Base-by-base conservation (phyloP, 2,329 filamentous ascomycete genomes). In the Dothiorella sarmentorum region DNA sequence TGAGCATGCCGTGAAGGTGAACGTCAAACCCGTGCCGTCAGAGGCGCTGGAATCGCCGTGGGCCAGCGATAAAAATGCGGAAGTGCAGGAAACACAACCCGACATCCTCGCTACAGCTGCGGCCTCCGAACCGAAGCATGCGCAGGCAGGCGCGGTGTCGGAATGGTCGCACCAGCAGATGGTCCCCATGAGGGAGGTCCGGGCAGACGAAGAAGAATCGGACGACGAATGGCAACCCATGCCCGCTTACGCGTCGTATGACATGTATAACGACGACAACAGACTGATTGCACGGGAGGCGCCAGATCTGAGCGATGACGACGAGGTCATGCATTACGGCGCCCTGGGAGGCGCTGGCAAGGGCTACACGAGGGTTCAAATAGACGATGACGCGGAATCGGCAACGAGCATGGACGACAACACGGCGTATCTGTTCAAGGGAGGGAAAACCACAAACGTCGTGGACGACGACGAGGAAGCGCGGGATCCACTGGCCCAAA, bases 391-490 rank as follows among this genome's bases (percentile, higher is more conserved):
- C 73, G 92, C 87, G 13, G 85, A 96, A 71, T 97, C 92, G 26
- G 89, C 89, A 49, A 99, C 91, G 3, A 97, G 93, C 75, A 85
- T 99, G 85, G 94, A 99, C 70, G 94, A 99, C 60, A 93, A 97
- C 68, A 99, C 94, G 0, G 86, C 91, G 58, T 99, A 99, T 71
- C 81, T 99, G 3, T 99, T 99, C 79, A 75, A 80, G 76, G 67
- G 83, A 37, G 78, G 78, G 20, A 40, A 31, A 17, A 52, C 37
- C 22, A 87, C 86, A 2, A 81, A 82, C 9, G 77, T 83, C 4
- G 83, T 86, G 27, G 71, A 76, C n/a, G 89, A 92, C 22, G 92
- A 96, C 22, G 90, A 94, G 57, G 86, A 89, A 60, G 84, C 69
- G 13, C 69, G 92, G 56, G 94, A 97, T 73, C 85, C 92, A 4